Conservation (phyloP, 2,329 filamentous ascomycete species). For the Penicillium sp. region DNA sequence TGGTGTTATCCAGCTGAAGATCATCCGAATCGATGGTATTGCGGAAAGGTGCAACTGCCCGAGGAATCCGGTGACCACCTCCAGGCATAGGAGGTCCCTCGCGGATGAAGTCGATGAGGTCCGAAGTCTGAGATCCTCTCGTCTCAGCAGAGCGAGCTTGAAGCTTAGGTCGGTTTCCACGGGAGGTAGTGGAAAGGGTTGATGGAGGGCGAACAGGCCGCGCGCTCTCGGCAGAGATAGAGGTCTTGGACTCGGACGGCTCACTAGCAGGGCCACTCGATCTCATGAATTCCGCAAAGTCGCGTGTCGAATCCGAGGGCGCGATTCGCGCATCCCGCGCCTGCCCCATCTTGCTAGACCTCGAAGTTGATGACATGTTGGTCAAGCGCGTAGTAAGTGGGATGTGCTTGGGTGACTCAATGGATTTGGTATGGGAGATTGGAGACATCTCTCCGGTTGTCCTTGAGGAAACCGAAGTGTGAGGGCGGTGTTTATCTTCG, state of each 20-base stretch:
- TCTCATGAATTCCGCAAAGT: constrained; percentile 87
- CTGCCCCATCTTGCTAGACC: constrained; percentile 32
- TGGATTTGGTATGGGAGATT: constrained; percentile 23
- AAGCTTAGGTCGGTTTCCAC: constrained; percentile 49
- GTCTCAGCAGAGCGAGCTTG: constrained; percentile 71
- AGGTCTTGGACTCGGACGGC: constrained; percentile 9
- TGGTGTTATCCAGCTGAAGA: constrained; percentile 39
- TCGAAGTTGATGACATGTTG: constrained; percentile 19
- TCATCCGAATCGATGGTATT: constrained; percentile 85
- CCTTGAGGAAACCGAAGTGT: constrained; percentile 24
- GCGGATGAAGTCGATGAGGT: constrained; percentile 93
- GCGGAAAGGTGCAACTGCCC: constrained; percentile 80
- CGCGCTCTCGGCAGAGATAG: constrained; percentile 2
- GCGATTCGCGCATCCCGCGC: constrained; percentile 70
- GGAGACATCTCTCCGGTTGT: constrained; percentile 18
- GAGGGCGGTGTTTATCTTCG: constrained; percentile 23
- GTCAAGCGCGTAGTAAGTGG: constrained; percentile 23
- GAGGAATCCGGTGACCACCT: constrained; percentile 70
- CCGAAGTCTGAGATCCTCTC: constrained; percentile 68
- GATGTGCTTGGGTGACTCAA: constrained; percentile 27
- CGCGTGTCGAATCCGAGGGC: constrained; percentile 68
- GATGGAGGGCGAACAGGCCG: constrained; percentile 18
- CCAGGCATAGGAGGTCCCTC: constrained; percentile 69
- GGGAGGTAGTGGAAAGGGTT: constrained; percentile 18
- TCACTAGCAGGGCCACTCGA: constrained; percentile 66